These are phyloP conservation scores for Penicillium verhagenii DNA, from an alignment of 495 filamentous ascomycete genomes.

Conservation along the genomic window DNA sequence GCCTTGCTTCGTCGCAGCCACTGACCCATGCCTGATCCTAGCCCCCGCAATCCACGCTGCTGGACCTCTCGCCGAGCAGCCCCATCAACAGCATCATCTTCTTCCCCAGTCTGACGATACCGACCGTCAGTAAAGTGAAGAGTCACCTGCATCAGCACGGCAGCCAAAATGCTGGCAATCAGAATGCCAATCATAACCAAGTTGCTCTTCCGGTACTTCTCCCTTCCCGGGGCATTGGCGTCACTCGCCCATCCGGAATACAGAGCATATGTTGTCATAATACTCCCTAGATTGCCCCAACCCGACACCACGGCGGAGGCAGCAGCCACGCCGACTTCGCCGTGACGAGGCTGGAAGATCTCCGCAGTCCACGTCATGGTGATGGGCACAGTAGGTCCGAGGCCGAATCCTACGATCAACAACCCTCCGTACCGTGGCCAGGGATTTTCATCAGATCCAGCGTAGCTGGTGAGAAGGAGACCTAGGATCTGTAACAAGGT, in stretches of 20 bases:
- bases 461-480: conserved; percentile 76
- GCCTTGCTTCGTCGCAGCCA: conserved; percentile 12
- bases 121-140: conserved; percentile 61
- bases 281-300: conserved; percentile 79
- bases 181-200: conserved; percentile 86
- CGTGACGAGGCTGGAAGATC: conserved; percentile 85
- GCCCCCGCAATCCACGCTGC: conserved; percentile 64
- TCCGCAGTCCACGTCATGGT: conserved; percentile 93
- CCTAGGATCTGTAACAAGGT: conserved; percentile 79
- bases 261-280: conserved; percentile 84
- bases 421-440: conserved; percentile 88
- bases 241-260: conserved; percentile 84
- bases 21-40: conserved; percentile 33
- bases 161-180: conserved; percentile 69
- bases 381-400: conserved; percentile 88
- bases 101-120: conserved; percentile 44
- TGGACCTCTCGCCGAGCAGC: conserved; percentile 66
- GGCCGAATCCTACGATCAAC: conserved; percentile 86
- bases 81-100: conserved; percentile 60
- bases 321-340: conserved; percentile 89
- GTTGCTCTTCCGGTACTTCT: conserved; percentile 80
- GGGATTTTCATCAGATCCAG: conserved; percentile 57
- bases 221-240: conserved; percentile 56
- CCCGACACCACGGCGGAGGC: conserved; percentile 83
- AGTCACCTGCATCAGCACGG: conserved; percentile 63